Percentiles rank a stretch among this genome's conserved stretches.
phyloP scores from a whole-genome alignment of 805 yeast genomes.

The Aciculoconidium aculeatum region DNA sequence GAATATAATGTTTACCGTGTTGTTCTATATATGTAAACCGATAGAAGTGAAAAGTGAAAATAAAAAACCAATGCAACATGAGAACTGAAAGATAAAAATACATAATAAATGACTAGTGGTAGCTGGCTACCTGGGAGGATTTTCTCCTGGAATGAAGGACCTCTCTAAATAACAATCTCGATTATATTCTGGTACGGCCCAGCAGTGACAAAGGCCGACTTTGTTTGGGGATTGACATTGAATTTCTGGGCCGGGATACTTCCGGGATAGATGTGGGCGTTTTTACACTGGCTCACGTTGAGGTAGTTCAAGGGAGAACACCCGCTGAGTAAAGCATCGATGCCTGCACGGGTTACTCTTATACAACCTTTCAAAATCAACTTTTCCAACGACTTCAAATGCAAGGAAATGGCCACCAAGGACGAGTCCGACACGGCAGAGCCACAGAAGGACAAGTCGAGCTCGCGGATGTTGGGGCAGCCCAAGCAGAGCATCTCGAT shows the following conservation, averaged over 20 bases:
- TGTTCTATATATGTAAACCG: no score
- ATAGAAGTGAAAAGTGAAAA: background rate
- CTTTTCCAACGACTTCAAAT: constrained; percentile 42
- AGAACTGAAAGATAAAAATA: background rate
- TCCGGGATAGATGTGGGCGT: constrained; percentile 60
- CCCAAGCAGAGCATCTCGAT: constrained; percentile 62
- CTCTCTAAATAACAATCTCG: constrained; percentile 49
- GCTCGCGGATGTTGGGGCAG: constrained; percentile 47
- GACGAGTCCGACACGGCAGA: constrained; percentile 74
- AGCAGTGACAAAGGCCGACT: constrained; percentile 54
- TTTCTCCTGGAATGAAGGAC: no score
- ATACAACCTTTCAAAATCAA: constrained; percentile 64
- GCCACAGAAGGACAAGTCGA: constrained; percentile 71
- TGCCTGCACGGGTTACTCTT: constrained; percentile 72
- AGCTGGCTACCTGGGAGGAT: no score
- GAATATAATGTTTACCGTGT: no score
- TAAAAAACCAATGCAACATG: background rate
- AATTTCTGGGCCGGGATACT: constrained; percentile 53
- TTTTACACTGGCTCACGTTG: constrained; percentile 67
- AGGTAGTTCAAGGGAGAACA: constrained; percentile 46
- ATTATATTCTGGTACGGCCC: constrained; percentile 49
- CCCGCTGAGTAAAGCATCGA: constrained; percentile 59
- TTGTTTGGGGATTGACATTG: constrained; percentile 44
- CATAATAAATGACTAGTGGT: no score
- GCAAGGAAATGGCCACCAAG: constrained; percentile 51